A percentile compares a stretch with the other conserved stretches of the same genome.
phyloP scores from a whole-genome alignment of 352 stramenopile genomes.

The Globisporangium acanthophoron region DNA sequence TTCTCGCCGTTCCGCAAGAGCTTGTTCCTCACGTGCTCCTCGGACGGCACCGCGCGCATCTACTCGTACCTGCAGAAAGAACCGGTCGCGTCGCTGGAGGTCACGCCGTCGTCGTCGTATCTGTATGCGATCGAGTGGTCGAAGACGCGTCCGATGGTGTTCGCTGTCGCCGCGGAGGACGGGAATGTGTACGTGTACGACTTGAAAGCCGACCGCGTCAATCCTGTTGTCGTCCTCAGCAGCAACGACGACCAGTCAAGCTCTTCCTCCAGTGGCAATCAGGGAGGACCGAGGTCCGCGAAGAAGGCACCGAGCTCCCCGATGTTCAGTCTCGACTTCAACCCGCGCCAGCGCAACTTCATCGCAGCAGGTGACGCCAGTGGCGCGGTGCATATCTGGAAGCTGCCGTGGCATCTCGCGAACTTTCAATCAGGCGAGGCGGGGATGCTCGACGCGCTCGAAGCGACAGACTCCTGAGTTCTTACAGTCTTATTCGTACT shows the following conservation, averaged over 20 bases:
- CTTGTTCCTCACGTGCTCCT: constrained; percentile 71
- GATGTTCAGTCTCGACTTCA: constrained; percentile 74
- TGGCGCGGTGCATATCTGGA: constrained; percentile 76
- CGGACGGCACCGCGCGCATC: constrained; percentile 74
- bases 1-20: constrained; percentile 85
- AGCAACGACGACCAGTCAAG: neutral
- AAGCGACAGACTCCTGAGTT: constrained; percentile 10
- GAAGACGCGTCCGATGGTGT: constrained; percentile 67
- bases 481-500: neutral
- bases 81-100: constrained; percentile 57
- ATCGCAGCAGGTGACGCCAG: constrained; percentile 60
- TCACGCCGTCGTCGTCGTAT: constrained; percentile 59
- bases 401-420: constrained; percentile 74
- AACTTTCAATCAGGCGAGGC: constrained; percentile 72
- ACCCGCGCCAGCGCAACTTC: constrained; percentile 79
- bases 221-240: constrained; percentile 34
- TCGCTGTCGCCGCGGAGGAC: constrained; percentile 64
- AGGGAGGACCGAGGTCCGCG: neutral
- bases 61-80: constrained; percentile 65
- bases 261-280: neutral
- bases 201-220: constrained; percentile 49
- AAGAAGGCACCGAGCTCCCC: constrained; percentile 8
- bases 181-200: constrained; percentile 75
- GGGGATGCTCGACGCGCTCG: constrained; percentile 42
- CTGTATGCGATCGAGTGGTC: constrained; percentile 76